Percentiles rank a stretch among this genome's conserved stretches.
These are phyloP conservation scores for Schwanniomyces yamadae DNA, from an alignment of 805 yeast species.

Conservation along the genomic window DNA sequence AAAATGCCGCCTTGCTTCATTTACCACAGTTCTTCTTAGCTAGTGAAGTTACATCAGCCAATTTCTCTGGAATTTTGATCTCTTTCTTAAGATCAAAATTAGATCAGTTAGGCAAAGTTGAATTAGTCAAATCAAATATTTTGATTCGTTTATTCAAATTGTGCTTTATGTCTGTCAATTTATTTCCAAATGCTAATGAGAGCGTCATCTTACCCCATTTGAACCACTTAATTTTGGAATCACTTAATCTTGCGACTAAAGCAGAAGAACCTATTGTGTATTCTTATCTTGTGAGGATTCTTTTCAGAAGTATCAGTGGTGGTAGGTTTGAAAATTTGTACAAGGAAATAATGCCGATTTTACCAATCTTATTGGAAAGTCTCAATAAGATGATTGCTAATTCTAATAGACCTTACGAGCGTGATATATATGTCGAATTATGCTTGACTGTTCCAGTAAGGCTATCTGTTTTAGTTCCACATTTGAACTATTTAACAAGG, in stretches of 20 bases:
- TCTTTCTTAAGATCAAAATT: conserved; percentile 72
- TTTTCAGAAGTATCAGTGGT: conserved; percentile 94
- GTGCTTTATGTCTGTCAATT: conserved; percentile 92
- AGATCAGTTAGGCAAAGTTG: conserved; percentile 76
- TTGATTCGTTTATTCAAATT: conserved; percentile 83
- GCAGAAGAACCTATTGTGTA: conserved; percentile 91
- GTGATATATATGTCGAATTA: conserved; percentile 91
- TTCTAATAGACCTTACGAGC: conserved; percentile 83
- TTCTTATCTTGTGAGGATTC: conserved; percentile 80
- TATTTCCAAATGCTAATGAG: conserved; percentile 87
- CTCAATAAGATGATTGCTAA: conserved; percentile 79
- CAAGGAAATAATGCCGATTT: conserved; percentile 86
- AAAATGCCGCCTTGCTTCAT: conserved; percentile 82
- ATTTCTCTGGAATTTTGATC: conserved; percentile 81
- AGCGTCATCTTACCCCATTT: conserved; percentile 84
- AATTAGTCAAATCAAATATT: conserved; percentile 73
- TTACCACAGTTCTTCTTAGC: conserved; percentile 93
- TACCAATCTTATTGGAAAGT: conserved; percentile 83
- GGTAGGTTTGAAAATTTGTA: conserved; percentile 92
- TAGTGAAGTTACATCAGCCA: conserved; percentile 90
- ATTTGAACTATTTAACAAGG: conserved; percentile 79
- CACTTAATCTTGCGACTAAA: conserved; percentile 73
- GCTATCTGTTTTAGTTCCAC: conserved; percentile 90
- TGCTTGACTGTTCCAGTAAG: conserved; percentile 96
- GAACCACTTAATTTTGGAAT: conserved; percentile 75